Evolutionary conservation across 345 rosid species (phyloP).

Genomic region (Eucalyptus erythrocorys): DNA sequence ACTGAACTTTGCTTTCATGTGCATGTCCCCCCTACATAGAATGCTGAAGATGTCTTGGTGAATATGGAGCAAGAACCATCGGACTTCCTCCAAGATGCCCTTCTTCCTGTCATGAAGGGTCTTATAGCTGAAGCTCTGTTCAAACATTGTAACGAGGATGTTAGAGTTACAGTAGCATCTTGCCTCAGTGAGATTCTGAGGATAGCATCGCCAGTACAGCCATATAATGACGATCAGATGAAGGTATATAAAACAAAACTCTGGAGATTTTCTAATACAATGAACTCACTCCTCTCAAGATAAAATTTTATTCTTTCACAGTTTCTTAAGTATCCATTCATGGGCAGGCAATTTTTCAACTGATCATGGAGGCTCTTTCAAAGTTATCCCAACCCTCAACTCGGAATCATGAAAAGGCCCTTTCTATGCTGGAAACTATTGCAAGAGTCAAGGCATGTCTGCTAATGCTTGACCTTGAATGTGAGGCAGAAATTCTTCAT

Average conservation of each 20-base stretch:
- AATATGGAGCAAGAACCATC: constrained; percentile 59
- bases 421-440: neutral
- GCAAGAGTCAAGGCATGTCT: neutral
- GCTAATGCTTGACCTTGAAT: neutral
- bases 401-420: constrained; percentile 20
- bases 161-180: constrained; percentile 50
- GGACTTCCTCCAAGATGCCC: constrained; percentile 28
- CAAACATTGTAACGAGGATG: constrained; percentile 43
- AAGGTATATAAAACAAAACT: constrained; percentile 25
- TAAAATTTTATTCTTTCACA: neutral
- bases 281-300: neutral
- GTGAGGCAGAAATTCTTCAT: neutral
- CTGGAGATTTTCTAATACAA: neutral
- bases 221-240: constrained; percentile 55
- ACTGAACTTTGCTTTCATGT: neutral
- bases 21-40: constrained; percentile 9
- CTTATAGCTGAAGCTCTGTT: constrained; percentile 34
- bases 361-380: constrained; percentile 38
- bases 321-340: neutral
- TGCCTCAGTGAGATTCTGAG: constrained; percentile 69
- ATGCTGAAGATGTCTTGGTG: constrained; percentile 35
- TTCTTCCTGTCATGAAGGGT: constrained; percentile 42
- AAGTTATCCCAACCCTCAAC: constrained; percentile 36
- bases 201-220: constrained; percentile 74
- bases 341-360: constrained; percentile 49